phyloP scores from a whole-genome alignment of 208 protist species.

The Leishmania martiniquensis region DNA sequence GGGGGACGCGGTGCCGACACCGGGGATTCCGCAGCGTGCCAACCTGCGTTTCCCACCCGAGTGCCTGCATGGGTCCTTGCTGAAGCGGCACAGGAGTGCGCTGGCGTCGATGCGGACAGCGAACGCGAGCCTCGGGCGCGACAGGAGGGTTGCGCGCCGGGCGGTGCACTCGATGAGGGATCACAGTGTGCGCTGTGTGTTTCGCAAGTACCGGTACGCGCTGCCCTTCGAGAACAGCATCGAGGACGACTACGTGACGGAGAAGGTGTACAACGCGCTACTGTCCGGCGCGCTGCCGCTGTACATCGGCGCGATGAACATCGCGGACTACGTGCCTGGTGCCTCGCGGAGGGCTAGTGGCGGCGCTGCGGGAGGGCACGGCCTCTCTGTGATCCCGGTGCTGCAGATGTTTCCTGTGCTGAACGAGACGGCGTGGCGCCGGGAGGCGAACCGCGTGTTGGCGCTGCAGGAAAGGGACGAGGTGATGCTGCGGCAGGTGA shows the following conservation, averaged over 20 bases:
- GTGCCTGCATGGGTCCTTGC: not conserved
- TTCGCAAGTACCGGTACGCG: slow-evolving; percentile 44
- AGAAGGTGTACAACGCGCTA: slow-evolving; percentile 73
- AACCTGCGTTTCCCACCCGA: not conserved
- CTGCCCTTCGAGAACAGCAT: slow-evolving; percentile 55
- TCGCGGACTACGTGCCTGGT: slow-evolving; percentile 42
- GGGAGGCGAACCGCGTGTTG: slow-evolving; percentile 9
- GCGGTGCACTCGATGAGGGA: slow-evolving; percentile 11
- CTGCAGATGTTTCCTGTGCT: slow-evolving; percentile 25
- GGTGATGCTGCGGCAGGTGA: not conserved
- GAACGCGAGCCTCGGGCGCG: not conserved
- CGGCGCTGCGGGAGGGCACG: not conserved
- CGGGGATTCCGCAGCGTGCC: slow-evolving; percentile 24
- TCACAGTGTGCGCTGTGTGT: slow-evolving; percentile 34
- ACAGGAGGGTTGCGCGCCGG: not conserved
- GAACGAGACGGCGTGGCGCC: slow-evolving; percentile 21
- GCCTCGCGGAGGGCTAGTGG: not conserved
- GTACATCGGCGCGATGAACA: slow-evolving; percentile 49
- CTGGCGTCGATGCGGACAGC: not conserved
- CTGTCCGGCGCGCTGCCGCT: slow-evolving; percentile 49
- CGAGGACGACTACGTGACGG: slow-evolving; percentile 66
- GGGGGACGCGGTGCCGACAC: not conserved
- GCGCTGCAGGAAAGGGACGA: slow-evolving; percentile 12
- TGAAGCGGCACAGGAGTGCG: not conserved
- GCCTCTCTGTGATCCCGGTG: slow-evolving; percentile 11